These are phyloP conservation scores for Penicillium riverlandense DNA, from an alignment of 495 filamentous ascomycete genomes.

Conservation along the genomic window DNA sequence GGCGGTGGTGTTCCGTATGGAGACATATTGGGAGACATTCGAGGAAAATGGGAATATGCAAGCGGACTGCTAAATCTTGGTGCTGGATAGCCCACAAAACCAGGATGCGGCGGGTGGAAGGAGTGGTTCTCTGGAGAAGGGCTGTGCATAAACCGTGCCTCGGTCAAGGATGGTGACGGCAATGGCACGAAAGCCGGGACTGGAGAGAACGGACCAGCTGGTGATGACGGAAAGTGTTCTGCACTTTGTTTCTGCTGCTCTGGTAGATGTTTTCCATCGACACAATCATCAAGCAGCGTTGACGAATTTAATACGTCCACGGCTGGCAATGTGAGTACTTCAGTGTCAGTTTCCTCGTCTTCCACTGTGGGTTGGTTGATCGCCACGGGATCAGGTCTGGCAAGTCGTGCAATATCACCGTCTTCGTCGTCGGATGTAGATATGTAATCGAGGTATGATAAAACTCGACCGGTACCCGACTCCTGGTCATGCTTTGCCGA, in stretches of 20 bases:
- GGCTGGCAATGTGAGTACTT: slow-evolving; percentile 5
- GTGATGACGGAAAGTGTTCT: slow-evolving; percentile 4
- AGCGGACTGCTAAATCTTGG: slow-evolving; percentile 35
- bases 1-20: slow-evolving; percentile 24
- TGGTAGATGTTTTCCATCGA: slow-evolving; percentile 5
- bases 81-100: slow-evolving; percentile 17
- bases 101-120: slow-evolving; percentile 8
- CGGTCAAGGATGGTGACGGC: slow-evolving; percentile 25
- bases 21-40: slow-evolving; percentile 34
- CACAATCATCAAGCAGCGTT: slow-evolving; percentile 3
- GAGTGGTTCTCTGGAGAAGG: slow-evolving; percentile 13
- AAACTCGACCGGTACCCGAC: background rate
- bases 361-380: slow-evolving; percentile 14
- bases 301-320: slow-evolving; percentile 10
- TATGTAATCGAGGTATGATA: background rate
- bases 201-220: slow-evolving; percentile 17
- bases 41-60: slow-evolving; percentile 28
- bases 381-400: slow-evolving; percentile 8
- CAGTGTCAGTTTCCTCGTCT: slow-evolving; percentile 10
- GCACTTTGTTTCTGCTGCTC: background rate
- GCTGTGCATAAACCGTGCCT: slow-evolving; percentile 20
- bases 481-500: slow-evolving; percentile 15
- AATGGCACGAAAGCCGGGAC: slow-evolving; percentile 19
- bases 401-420: slow-evolving; percentile 9
- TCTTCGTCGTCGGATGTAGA: slow-evolving; percentile 13